Evolutionary conservation across 2,329 filamentous ascomycete species (phyloP).

Genomic region (Ambrosiella xylebori): DNA sequence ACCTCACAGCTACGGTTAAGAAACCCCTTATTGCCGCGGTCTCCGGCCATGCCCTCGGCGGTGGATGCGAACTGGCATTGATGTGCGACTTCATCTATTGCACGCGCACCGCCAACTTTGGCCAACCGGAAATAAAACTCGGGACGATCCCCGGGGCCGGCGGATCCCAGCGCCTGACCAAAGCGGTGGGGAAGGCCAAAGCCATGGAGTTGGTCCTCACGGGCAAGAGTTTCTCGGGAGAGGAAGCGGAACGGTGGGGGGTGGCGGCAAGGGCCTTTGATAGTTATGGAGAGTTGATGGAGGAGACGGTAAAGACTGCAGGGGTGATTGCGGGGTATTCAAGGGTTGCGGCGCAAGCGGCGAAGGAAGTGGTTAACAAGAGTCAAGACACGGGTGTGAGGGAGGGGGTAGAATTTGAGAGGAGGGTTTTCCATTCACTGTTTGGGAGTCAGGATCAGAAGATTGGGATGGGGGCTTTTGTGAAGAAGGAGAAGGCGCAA

Average conservation of each 20-base stretch:
- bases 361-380: conserved; percentile 98
- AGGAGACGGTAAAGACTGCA: conserved; percentile 65
- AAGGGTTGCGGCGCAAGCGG: conserved; percentile 69
- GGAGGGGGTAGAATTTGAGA: conserved; percentile 89
- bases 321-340: conserved; percentile 80
- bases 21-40: conserved; percentile 91
- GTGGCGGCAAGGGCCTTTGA: conserved; percentile 70
- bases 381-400: conserved; percentile 77
- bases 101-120: conserved; percentile 71
- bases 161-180: conserved; percentile 74
- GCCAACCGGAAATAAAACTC: conserved; percentile 92
- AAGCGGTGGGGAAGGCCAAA: conserved; percentile 64
- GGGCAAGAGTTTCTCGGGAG: conserved; percentile 66
- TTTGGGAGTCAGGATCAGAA: conserved; percentile 97
- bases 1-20: conserved; percentile 66
- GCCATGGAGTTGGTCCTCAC: conserved; percentile 89
- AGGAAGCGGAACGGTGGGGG: conserved; percentile 78
- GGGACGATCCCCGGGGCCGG: conserved; percentile 85
- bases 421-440: conserved; percentile 76
- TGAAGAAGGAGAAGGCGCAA: conserved; percentile 81
- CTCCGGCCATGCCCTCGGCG: conserved; percentile 83
- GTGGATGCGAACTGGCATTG: conserved; percentile 90
- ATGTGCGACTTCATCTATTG: conserved; percentile 96
- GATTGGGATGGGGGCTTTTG: conserved; percentile 90
- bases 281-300: conserved; percentile 64